A percentile compares a stretch with the other conserved stretches of the same genome.
Evolutionary conservation across 2,329 filamentous ascomycete genomes (phyloP).

Genomic region (Myriosclerotinia duriaeana): DNA sequence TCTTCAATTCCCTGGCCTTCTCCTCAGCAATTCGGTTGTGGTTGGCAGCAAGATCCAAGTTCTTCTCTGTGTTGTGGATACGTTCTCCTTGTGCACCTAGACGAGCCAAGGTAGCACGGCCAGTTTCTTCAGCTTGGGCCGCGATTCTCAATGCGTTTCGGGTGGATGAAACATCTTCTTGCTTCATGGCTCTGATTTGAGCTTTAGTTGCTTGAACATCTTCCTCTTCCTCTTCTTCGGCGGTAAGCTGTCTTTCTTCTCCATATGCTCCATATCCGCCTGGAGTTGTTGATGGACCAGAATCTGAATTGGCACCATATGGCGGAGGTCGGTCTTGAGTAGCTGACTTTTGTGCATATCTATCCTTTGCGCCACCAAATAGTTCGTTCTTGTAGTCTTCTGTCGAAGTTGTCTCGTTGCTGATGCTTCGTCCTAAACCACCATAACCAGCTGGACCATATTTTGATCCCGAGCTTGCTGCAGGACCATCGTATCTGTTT

Average conservation of each 20-base stretch:
- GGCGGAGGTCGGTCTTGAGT: slow-evolving; percentile 32
- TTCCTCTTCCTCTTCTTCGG: slow-evolving; percentile 71
- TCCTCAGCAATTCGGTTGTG: slow-evolving; percentile 76
- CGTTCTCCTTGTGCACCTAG: slow-evolving; percentile 78
- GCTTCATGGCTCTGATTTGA: slow-evolving; percentile 73
- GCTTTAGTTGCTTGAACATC: slow-evolving; percentile 70
- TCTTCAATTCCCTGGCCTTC: slow-evolving; percentile 79
- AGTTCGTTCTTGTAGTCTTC: slow-evolving; percentile 62
- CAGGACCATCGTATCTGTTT: slow-evolving; percentile 52
- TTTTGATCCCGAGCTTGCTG: slow-evolving; percentile 41
- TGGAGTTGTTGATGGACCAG: slow-evolving; percentile 23
- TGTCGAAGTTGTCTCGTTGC: slow-evolving; percentile 43
- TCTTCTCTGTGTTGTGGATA: slow-evolving; percentile 78
- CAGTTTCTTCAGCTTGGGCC: slow-evolving; percentile 68
- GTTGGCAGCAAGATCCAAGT: slow-evolving; percentile 75
- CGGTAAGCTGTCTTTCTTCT: slow-evolving; percentile 74
- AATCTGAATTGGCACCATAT: slow-evolving; percentile 34
- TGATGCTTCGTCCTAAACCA: slow-evolving; percentile 52
- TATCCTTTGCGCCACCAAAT: slow-evolving; percentile 49
- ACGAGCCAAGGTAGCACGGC: slow-evolving; percentile 68
- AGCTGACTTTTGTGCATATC: slow-evolving; percentile 37
- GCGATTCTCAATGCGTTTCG: slow-evolving; percentile 68
- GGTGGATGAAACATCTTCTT: slow-evolving; percentile 72
- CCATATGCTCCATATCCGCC: slow-evolving; percentile 55
- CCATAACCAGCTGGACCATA: slow-evolving; percentile 60